Conservation (phyloP, 2,329 filamentous ascomycete species). For the Claviceps sp. region DNA sequence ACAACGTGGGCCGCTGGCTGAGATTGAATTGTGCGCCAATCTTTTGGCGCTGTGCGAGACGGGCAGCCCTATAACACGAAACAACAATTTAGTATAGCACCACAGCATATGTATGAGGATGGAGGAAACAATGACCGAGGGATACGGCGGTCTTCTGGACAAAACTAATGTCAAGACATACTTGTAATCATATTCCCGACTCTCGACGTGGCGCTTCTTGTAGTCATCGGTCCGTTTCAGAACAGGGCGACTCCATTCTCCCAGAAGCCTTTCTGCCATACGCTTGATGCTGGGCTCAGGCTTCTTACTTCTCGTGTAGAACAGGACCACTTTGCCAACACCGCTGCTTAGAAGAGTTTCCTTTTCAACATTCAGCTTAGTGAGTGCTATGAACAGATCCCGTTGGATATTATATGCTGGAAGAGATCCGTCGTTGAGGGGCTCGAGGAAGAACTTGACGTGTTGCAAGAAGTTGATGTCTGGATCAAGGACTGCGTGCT, state of each 20-base stretch:
- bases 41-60: constrained; percentile 35
- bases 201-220: constrained; percentile 63
- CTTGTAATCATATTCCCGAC: constrained; percentile 50
- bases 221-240: constrained; percentile 90
- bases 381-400: constrained; percentile 74
- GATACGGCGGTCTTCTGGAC: too few species aligned
- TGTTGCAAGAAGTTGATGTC: constrained; percentile 92
- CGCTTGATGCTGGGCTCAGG: constrained; percentile 83
- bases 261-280: constrained; percentile 80
- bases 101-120: neutral
- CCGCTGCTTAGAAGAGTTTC: constrained; percentile 81
- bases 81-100: constrained; percentile 2
- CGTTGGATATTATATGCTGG: constrained; percentile 97
- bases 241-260: constrained; percentile 92
- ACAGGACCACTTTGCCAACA: constrained; percentile 90
- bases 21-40: constrained; percentile 35
- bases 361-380: constrained; percentile 75
- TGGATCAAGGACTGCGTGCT: constrained; percentile 75
- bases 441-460: constrained; percentile 94
- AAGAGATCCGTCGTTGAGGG: constrained; percentile 81
- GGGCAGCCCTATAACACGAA: constrained; percentile 32
- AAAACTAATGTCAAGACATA: constrained; percentile 17
- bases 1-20: constrained; percentile 33
- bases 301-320: constrained; percentile 92
- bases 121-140: neutral